These are phyloP conservation scores for Colletotrichum horii DNA, from an alignment of 2,329 filamentous ascomycete genomes.

Conservation along the genomic window DNA sequence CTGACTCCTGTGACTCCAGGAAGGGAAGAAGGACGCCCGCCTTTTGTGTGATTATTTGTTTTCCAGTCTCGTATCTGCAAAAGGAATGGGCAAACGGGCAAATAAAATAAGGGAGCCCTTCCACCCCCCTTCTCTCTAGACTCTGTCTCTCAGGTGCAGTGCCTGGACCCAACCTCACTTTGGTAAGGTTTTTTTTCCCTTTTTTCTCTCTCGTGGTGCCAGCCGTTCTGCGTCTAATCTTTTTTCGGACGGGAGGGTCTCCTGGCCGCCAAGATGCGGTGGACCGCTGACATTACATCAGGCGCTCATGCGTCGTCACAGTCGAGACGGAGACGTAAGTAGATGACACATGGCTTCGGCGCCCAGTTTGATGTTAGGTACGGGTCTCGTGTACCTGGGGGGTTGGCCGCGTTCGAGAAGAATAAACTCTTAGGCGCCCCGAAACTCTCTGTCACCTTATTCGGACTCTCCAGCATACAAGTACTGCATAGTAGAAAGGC, in stretches of 20 bases:
- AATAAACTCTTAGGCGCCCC: neutral
- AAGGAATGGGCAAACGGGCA: neutral
- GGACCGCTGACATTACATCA: constrained; percentile 1
- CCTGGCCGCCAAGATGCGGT: neutral
- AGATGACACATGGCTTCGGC: neutral
- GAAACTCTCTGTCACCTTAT: neutral
- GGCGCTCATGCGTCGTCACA: neutral
- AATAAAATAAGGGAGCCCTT: constrained; percentile 3
- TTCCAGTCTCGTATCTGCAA: constrained; percentile 1
- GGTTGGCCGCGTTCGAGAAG: neutral
- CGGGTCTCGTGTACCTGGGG: neutral
- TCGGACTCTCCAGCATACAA: neutral
- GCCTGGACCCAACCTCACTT: neutral
- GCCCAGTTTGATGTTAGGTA: neutral
- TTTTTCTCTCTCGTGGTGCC: neutral
- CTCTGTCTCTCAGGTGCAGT: neutral
- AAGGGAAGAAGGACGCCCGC: neutral
- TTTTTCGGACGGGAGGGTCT: constrained; percentile 9
- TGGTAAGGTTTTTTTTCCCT: neutral
- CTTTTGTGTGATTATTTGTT: constrained; percentile 13
- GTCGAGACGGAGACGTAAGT: neutral
- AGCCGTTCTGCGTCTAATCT: constrained; percentile 1
- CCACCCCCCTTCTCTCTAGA: neutral
- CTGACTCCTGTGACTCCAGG: neutral
- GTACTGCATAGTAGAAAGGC: neutral